Conservation (phyloP, 75 land plant genomes). For the Azolla pinnata region DNA sequence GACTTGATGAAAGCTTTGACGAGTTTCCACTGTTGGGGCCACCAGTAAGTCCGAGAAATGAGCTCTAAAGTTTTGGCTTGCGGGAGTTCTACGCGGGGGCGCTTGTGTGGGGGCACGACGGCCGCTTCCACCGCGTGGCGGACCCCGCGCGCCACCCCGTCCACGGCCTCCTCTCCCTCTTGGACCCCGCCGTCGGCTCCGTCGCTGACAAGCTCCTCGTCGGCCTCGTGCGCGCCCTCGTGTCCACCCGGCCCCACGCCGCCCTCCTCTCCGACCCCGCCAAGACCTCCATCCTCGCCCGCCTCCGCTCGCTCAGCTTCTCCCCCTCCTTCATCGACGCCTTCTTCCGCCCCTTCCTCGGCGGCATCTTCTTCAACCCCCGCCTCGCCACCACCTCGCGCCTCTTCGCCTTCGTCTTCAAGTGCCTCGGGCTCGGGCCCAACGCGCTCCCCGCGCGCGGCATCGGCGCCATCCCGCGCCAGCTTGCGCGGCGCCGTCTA, state of each 20-base stretch:
- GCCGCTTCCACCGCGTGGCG: conserved; percentile 63
- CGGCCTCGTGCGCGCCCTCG: conserved; percentile 36
- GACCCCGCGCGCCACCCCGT: conserved; percentile 69
- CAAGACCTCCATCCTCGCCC: conserved; percentile 40
- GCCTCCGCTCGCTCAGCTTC: conserved; percentile 41
- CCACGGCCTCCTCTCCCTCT: conserved; percentile 36
- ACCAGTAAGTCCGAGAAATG: too few relatives aligned
- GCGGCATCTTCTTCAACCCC: conserved; percentile 82
- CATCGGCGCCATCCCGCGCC: conserved; percentile 65
- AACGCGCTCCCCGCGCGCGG: conserved; percentile 75
- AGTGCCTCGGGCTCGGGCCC: conserved; percentile 73
- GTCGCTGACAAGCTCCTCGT: conserved; percentile 60
- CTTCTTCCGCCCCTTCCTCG: conserved; percentile 91
- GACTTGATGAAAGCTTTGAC: too few relatives aligned
- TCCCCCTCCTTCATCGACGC: conserved; percentile 54
- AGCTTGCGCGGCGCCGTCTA: too few relatives aligned
- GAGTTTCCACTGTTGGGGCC: too few relatives aligned
- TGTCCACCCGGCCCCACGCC: conserved; percentile 27
- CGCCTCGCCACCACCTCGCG: conserved; percentile 76
- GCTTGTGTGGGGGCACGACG: conserved; percentile 49
- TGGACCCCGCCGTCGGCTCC: conserved; percentile 79
- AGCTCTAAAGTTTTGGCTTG: too few relatives aligned
- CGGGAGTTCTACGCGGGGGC: conserved; percentile 84
- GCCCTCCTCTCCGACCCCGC: conserved; percentile 37
- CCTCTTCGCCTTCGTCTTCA: conserved; percentile 78